Evolutionary conservation across 345 rosid genomes (phyloP), one percentile per base, ranked within the genome.

Genomic region (Boechera divaricarpa): DNA sequence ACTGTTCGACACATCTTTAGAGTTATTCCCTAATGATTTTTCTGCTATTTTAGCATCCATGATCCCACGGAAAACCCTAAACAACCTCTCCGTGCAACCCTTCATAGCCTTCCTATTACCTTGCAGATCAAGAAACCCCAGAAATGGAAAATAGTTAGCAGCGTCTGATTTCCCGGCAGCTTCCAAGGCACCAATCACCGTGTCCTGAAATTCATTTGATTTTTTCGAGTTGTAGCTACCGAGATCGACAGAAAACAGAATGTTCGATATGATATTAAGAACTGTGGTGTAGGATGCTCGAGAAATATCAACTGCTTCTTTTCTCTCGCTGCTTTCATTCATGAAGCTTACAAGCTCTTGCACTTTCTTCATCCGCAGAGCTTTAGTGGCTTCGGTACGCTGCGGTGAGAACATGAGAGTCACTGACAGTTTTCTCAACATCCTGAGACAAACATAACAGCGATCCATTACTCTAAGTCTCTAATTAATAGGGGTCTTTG

Each of bases 211-310:
- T 1, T 4, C 72, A 13, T 26, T 56, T 0, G 49, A 15, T 1
- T 13, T 24, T 5, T 15, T 8, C 7, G 31, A 56, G 10, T 48
- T 41, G 29, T 74, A 65, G 71, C 48, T 54, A 24, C 71, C 58
- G 13, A 74, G 56, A 56, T 74, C 78, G 21, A 65, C 55, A 0
- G 78, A 65, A 24, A 74, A 65, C 16, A 74, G 7, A 32, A 45
- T 45, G 53, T 74, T 74, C 3, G 78, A 74, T 24, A 74, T 24
- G 58, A 74, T 74, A 42, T 74, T 74, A 24, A 65, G 49, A 21
- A 0, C 4, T 21, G 78, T 44, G 58, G 2, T 36, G 10, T 21
- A 74, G 3, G 78, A 44, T 53, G 72, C 78, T 32, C 57, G 72
- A 44, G 78, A 44, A 3, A 74, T 63, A 63, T 39, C 42, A 39